Base-by-base conservation (phyloP, 139 green algal genomes). In the Edaphochlamys debaryana region DNA sequence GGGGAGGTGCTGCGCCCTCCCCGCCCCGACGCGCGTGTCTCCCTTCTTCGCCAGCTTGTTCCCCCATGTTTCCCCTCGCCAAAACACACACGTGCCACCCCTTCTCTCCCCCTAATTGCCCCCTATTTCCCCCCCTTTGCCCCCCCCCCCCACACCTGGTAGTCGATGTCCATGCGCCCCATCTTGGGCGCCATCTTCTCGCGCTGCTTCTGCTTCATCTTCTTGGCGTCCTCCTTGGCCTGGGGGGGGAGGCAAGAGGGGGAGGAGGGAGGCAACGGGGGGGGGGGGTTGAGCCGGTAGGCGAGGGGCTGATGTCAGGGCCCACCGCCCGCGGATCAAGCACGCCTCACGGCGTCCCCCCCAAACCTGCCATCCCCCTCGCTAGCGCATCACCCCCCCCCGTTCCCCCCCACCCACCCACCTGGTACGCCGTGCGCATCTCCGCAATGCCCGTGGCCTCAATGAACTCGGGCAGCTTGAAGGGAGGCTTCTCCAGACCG, bases 401-500 rank as follows among this genome's bases (percentile, higher is more conserved):
- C 45, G 13, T 54, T 9, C 45, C 45, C 45, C 45, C 11, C 45
- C 45, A 54, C 45, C 11, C 29, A 5, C 60, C 30, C 30, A 40
- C 66, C 66, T 83, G 69, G 88, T 98, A 98, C 29, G 94, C 92
- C 69, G 98, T 89, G 17, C 97, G 91, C 91, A 99, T 98, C 78
- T 99, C 93, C 67, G 94, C 93, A 75, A 99, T 99, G 77, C 97
- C 97, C 60, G 91, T 89, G 0, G 32, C 94, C 83, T 97, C 94
- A 48, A 99, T 99, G 90, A 98, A 99, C n/a, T 97, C 94, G 5
- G 97, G 97, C 67, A 99, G 95, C 89, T 98, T 88, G 90, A 98
- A 99, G 32, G 95, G 92, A n/a, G 95, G 95, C 91, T 99, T 99
- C 89, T 99, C 97, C 69, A 99, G 94, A 56, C 97, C 97, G n/a